phyloP scores from a whole-genome alignment of 208 protist genomes.

The Leishmania lainsoni region DNA sequence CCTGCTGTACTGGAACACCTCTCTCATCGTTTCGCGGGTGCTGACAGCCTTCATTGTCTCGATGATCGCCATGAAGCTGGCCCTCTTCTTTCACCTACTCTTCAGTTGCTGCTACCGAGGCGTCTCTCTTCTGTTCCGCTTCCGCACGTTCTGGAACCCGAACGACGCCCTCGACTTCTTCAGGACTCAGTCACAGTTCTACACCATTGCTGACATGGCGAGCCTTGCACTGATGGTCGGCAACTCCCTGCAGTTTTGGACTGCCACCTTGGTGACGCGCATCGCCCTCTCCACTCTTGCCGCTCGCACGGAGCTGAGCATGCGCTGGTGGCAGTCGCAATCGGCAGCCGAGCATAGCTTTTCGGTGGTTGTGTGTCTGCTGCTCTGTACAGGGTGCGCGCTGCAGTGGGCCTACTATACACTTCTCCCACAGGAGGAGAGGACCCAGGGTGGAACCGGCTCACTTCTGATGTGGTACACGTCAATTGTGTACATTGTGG shows the following conservation, averaged over 20 bases:
- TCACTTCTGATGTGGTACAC: conserved; percentile 54
- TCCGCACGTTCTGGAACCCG: conserved; percentile 12
- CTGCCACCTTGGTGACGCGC: conserved; percentile 28
- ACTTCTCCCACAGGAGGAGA: conserved; percentile 21
- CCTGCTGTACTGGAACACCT: conserved; percentile 66
- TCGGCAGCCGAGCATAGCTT: conserved; percentile 17
- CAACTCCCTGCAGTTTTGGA: conserved; percentile 37
- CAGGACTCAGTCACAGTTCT: conserved; percentile 25
- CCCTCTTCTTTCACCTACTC: conserved; percentile 24
- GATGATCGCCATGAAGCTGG: conserved; percentile 26
- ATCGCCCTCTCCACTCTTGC: conserved; percentile 36
- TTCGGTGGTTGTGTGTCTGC: neutral
- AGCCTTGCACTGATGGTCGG: conserved; percentile 34
- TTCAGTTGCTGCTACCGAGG: conserved; percentile 21
- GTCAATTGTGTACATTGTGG: conserved; percentile 42
- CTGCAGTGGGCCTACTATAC: conserved; percentile 82
- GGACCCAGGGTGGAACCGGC: conserved; percentile 8
- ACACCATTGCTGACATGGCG: conserved; percentile 21
- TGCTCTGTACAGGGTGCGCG: conserved; percentile 19
- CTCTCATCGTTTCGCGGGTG: conserved; percentile 26
- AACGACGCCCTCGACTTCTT: conserved; percentile 19
- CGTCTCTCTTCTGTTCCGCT: conserved; percentile 6
- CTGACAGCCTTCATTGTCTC: conserved; percentile 29
- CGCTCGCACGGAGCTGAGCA: conserved; percentile 25
- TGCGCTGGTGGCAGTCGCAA: conserved; percentile 36